Evolutionary conservation across 2,329 filamentous ascomycete species (phyloP).

Genomic region (Emergomyces orientalis): DNA sequence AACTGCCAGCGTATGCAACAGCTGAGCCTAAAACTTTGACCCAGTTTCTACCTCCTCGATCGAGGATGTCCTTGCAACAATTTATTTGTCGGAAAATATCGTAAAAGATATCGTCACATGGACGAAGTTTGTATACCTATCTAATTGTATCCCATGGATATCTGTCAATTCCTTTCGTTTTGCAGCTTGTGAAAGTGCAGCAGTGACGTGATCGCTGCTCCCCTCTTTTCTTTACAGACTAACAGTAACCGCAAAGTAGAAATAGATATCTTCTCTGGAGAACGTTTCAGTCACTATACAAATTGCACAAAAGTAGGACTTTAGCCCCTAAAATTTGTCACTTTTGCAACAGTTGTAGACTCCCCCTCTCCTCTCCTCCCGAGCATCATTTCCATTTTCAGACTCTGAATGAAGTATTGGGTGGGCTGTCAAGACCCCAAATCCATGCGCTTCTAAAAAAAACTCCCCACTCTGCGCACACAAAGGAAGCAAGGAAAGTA

Average conservation of each 20-base stretch:
- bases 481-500: not conserved
- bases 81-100: not conserved
- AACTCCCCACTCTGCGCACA: too few species aligned
- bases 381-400: too few species aligned
- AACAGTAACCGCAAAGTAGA: not conserved
- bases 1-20: not conserved
- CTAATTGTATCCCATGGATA: not conserved
- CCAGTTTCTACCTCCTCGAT: not conserved
- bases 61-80: not conserved
- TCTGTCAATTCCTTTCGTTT: not conserved
- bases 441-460: not conserved
- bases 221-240: not conserved
- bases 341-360: too few species aligned
- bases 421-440: not conserved
- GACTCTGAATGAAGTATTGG: not conserved
- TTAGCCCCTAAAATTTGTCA: too few species aligned
- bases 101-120: not conserved
- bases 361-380: too few species aligned
- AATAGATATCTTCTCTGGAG: not conserved
- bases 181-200: not conserved
- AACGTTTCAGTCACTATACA: not conserved
- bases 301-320: not conserved
- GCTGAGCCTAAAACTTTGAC: not conserved
- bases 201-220: not conserved
- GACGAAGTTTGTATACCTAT: not conserved